Percentiles rank a stretch among this genome's conserved stretches.
Conservation (phyloP, 1,139 yeast species). For the Suhomyces wounanorum region DNA sequence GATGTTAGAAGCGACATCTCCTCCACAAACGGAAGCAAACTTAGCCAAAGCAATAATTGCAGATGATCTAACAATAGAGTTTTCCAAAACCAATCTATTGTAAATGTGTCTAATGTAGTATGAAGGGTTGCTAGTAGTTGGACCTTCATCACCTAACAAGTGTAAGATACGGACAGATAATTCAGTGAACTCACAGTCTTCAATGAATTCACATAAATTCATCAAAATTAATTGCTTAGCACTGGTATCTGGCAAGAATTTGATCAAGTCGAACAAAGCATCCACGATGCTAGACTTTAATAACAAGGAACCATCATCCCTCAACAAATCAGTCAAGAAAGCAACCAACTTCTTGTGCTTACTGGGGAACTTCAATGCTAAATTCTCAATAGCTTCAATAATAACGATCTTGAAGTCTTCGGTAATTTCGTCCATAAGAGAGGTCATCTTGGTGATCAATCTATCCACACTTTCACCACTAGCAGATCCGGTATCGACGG, state of each 20-base stretch:
- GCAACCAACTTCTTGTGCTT: slow-evolving; percentile 82
- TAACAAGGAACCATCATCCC: slow-evolving; percentile 87
- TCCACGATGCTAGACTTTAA: slow-evolving; percentile 89
- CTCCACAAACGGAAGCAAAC: slow-evolving; percentile 81
- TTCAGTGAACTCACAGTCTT: slow-evolving; percentile 96
- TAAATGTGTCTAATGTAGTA: slow-evolving; percentile 93
- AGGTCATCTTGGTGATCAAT: slow-evolving; percentile 81
- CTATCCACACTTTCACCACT: slow-evolving; percentile 79
- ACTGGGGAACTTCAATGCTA: slow-evolving; percentile 90
- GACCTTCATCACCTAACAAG: slow-evolving; percentile 92
- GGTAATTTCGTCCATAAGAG: slow-evolving; percentile 89
- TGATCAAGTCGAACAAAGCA: slow-evolving; percentile 87
- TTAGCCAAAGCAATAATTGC: slow-evolving; percentile 92
- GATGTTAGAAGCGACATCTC: slow-evolving; percentile 66
- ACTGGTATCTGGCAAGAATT: slow-evolving; percentile 69
- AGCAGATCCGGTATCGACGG: slow-evolving; percentile 31
- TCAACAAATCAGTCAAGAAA: slow-evolving; percentile 80
- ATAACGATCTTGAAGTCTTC: slow-evolving; percentile 95
- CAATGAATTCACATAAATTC: slow-evolving; percentile 93
- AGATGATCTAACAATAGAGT: slow-evolving; percentile 91
- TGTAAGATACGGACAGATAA: slow-evolving; percentile 89
- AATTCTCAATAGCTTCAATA: slow-evolving; percentile 89
- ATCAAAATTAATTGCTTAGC: slow-evolving; percentile 86
- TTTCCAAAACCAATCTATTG: slow-evolving; percentile 94
- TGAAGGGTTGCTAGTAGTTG: slow-evolving; percentile 82